Base-by-base conservation (phyloP, 495 filamentous ascomycete genomes). In the Tuber melanosporum region DNA sequence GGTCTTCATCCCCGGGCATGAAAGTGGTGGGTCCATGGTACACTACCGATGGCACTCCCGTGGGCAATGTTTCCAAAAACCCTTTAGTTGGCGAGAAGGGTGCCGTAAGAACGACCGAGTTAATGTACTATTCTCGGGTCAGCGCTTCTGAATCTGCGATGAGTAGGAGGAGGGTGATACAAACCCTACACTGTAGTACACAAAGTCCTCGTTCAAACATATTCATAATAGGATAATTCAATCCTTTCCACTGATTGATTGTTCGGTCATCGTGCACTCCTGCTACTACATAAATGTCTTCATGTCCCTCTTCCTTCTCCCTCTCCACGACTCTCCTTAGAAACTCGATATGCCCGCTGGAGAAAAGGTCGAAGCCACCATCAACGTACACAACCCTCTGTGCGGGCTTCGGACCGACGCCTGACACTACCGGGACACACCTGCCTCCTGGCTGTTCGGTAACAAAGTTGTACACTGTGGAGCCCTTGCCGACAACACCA, bases 211-310 rank as follows among this genome's bases (percentile, higher is more conserved):
- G 91, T 87, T 99, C 95, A 81, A 94, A 97, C 57, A 98, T 93
- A 85, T 97, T 98, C 95, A 98, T 99, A 84, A 99, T 98, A 1
- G 95, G 95, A 83, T 98, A 98, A 85, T 99, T 99, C 78, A 97
- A 86, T 15, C 96, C 94, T 85, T 98, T 98, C 92, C 92, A 95
- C 80, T 90, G 84, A 84, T 98, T 98, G 83, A 99, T 95, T 66
- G 95, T 94, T 77, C 91, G 88, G 84, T 99, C 95, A 82, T 96
- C 92, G 83, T 99, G 96, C 43, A 99, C 90, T 42, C 95, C 95
- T 9, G 92, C 94, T 78, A 98, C 89, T 71, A 99, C 88, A 83
- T 92, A 99, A 83, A 95, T 95, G 82, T 97, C 92, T 47, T 86
- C 87, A 42, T 89, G 87, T 32, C 90, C 86, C 9, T 88, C 88